Evolutionary conservation across 1,139 yeast genomes (phyloP), one percentile per base, ranked within the genome.

Genomic region (Suhomyces maxii): DNA sequence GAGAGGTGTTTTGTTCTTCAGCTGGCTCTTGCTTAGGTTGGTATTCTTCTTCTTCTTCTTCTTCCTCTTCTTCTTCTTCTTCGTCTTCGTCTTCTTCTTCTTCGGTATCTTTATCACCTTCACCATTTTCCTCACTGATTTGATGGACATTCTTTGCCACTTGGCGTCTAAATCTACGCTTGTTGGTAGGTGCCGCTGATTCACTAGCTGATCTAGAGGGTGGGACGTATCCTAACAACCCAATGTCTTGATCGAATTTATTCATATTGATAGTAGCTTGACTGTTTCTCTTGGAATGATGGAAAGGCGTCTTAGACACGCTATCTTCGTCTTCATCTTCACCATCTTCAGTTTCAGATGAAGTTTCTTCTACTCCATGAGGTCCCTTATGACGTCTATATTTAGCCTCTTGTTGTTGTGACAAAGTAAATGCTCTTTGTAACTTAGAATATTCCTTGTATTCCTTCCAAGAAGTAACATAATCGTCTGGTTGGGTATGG

Each of bases 401-500:
- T 38, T 63, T 68, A 2, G 73, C 67, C 41, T 72, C 79, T 36
- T 64, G 64, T 28, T 60, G 64, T 50, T 76, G 93, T 11, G 83
- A 77, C 36, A 74, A 57, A 39, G 66, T 63, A 59, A 86, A 86
- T 0, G 85, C 87, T 32, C 74, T 68, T 44, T 72, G 74, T 56
- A 86, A 64, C 46, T 77, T 79, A 41, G 80, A 77, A 63, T 76
- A 88, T 34, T 78, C 83, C 61, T 89, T 90, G 64, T 90, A 95
- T 42, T 89, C 96, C 48, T 80, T 80, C 99, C 99, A 95, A 0
- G 93, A 80, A 23, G 77, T 75, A 11, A 93, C 98, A 12, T 80
- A 75, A 61, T 93, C 89, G 64, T 95, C 99, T 0, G 99, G 99
- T 63, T 93, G 98, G 53, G 90, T 83, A 54, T 91, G 93, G 76